Evolutionary conservation across 2,329 filamentous ascomycete genomes (phyloP).

Genomic region (Aspergillus hortae): DNA sequence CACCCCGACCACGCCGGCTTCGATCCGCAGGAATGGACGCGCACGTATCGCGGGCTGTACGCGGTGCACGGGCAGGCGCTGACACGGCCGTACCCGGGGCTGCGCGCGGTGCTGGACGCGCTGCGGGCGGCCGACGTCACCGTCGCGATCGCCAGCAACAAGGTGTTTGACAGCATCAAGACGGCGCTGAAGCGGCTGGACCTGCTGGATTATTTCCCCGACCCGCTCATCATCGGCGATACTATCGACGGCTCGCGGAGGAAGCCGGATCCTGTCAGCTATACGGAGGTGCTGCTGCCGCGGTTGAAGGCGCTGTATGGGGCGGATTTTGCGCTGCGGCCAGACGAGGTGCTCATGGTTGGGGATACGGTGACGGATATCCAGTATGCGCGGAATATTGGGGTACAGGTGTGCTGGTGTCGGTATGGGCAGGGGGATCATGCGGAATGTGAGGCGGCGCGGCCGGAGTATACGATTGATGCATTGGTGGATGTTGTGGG

Average conservation of each 20-base stretch:
- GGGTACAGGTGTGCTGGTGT: constrained; percentile 10
- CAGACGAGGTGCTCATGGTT: constrained; percentile 8
- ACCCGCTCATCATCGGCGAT: constrained; percentile 13
- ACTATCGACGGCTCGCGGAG: constrained; percentile 1
- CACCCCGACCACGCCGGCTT: constrained; percentile 10
- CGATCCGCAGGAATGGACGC: constrained; percentile 14
- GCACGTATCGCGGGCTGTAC: constrained; percentile 20
- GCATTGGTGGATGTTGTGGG: constrained; percentile 3
- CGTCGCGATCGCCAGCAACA: constrained; percentile 24
- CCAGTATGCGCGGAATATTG: constrained; percentile 12
- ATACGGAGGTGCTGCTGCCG: constrained; percentile 14
- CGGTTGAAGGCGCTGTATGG: constrained; percentile 5
- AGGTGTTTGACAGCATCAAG: constrained; percentile 17
- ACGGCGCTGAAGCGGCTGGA: constrained; percentile 5
- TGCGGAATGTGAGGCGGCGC: constrained; percentile 6
- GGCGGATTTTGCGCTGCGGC: background rate
- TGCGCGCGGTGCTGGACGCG: constrained; percentile 11
- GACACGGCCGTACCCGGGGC: constrained; percentile 16
- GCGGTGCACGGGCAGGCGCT: constrained; percentile 17
- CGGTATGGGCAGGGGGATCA: constrained; percentile 14
- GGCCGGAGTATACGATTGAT: constrained; percentile 12
- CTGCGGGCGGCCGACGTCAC: constrained; percentile 11
- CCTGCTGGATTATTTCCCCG: constrained; percentile 4
- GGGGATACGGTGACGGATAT: constrained; percentile 16
- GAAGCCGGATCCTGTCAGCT: constrained; percentile 13